Base-by-base conservation (phyloP, 768 basidiomycete species). In the Tylopilus cervinicoccineus region DNA sequence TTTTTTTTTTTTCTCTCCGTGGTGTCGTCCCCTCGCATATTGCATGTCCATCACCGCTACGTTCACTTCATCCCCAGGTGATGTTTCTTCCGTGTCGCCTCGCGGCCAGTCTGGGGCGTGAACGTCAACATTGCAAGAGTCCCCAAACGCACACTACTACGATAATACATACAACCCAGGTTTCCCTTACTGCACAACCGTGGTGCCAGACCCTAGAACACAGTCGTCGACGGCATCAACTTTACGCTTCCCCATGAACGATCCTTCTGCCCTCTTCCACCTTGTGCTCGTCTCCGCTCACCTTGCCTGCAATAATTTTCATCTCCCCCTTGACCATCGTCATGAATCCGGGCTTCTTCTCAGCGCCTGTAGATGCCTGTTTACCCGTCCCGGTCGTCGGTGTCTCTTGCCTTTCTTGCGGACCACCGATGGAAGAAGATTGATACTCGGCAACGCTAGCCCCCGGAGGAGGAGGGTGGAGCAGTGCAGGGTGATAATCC, bases 251-350 rank as follows among this genome's bases (percentile, higher is more conserved):
- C 13, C 56, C 60, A 6, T 66, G 66, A 14, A 69, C 22, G 8
- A 67, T 47, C 43, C 44, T 54, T 43, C 49, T 62, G 4, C 69
- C 68, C 39, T 60, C 55, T 28, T 61, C 62, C 5, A 69, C 53
- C 33, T 66, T 63, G 8, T 49, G 52, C 2, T 57, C 60, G 10
- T 70, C 59, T 10, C 66, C 46, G 2, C 60, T 60, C 50, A 69
- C 43, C 38, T 60, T 63, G 22, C 68, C 68, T 16, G 59, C 60
- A 6, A 69, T 39, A 20, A 69, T 52, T 48, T 62, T 69, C 48
- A 65, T 69, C 50, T 69, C 68, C 2, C 69, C 68, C 43, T 60
- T 69, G 0, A 69, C 51, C 55, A 63, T 54, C 11, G 58, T 51
- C 43, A 70, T 43, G 32, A 69, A 61, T 19, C 56, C 56, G 23